Evolutionary conservation across 805 yeast species (phyloP).

Genomic region (Saccharomycopsis sp.): DNA sequence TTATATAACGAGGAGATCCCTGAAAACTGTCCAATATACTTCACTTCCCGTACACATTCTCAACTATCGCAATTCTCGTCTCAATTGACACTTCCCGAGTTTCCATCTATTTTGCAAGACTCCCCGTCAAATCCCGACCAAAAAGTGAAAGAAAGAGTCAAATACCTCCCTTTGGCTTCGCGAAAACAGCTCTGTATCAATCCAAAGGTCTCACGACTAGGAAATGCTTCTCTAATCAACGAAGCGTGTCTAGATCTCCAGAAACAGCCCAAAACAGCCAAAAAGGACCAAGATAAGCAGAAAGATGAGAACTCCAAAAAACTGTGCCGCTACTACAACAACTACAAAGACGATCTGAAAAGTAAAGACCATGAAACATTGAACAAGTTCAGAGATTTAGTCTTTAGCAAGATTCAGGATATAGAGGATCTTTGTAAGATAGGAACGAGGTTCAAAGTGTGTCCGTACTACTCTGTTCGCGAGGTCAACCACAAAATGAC

Average conservation of each 20-base stretch:
- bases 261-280: constrained; percentile 25
- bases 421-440: constrained; percentile 68
- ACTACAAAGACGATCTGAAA: constrained; percentile 25
- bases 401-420: constrained; percentile 40
- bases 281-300: constrained; percentile 20
- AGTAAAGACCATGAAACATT: constrained; percentile 24
- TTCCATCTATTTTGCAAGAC: constrained; percentile 52
- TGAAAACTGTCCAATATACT: constrained; percentile 41
- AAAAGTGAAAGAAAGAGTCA: constrained; percentile 42
- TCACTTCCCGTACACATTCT: constrained; percentile 86
- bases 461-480: constrained; percentile 80
- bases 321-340: constrained; percentile 38
- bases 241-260: constrained; percentile 78
- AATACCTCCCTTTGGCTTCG: constrained; percentile 72
- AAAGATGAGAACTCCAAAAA: constrained; percentile 11
- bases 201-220: constrained; percentile 45
- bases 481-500: constrained; percentile 44
- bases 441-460: constrained; percentile 51
- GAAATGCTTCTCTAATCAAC: constrained; percentile 51
- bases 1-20: constrained; percentile 4
- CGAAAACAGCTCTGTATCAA: constrained; percentile 81
- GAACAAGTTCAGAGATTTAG: constrained; percentile 40
- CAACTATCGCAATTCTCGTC: constrained; percentile 75
- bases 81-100: constrained; percentile 56
- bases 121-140: too few relatives aligned